Percentiles rank a stretch among this genome's conserved stretches.
These are phyloP conservation scores for Osmanthus fragrans DNA, from an alignment of 257 asterid genomes.

Conservation along the genomic window DNA sequence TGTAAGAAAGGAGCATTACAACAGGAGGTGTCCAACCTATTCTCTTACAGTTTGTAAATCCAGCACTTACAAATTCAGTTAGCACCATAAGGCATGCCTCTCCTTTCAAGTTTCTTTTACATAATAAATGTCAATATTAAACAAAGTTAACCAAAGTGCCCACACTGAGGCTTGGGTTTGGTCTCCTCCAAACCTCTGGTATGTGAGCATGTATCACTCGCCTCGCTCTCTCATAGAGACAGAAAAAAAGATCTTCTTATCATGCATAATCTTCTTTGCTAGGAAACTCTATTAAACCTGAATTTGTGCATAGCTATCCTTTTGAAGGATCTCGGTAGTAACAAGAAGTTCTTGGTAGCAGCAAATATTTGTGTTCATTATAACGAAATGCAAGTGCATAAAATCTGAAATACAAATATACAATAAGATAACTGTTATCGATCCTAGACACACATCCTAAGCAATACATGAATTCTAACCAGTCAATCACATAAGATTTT, in stretches of 20 bases:
- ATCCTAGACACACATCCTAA: not conserved
- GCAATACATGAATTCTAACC: slow-evolving; percentile 8
- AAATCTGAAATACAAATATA: not conserved
- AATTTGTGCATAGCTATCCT: not conserved
- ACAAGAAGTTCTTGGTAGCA: not conserved
- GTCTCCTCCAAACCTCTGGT: not conserved
- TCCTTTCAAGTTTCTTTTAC: not conserved
- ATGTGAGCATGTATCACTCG: not conserved
- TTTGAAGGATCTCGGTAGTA: slow-evolving; percentile 2
- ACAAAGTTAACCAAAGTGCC: not conserved
- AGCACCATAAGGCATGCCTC: too few relatives aligned
- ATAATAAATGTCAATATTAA: not conserved
- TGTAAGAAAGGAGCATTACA: slow-evolving; percentile 18
- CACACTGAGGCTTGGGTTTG: not conserved
- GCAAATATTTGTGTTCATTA: not conserved
- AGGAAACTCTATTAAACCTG: not conserved
- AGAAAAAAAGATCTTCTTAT: not conserved
- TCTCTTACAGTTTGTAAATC: not conserved
- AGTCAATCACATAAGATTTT: not conserved
- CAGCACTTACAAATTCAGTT: not conserved
- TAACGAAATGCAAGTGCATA: not conserved
- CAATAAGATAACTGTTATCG: not conserved
- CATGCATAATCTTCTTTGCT: not conserved
- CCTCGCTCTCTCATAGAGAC: too few relatives aligned
- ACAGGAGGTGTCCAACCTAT: not conserved